These are phyloP conservation scores for Termitomyces sp. DNA, from an alignment of 768 basidiomycete species.

Conservation along the genomic window DNA sequence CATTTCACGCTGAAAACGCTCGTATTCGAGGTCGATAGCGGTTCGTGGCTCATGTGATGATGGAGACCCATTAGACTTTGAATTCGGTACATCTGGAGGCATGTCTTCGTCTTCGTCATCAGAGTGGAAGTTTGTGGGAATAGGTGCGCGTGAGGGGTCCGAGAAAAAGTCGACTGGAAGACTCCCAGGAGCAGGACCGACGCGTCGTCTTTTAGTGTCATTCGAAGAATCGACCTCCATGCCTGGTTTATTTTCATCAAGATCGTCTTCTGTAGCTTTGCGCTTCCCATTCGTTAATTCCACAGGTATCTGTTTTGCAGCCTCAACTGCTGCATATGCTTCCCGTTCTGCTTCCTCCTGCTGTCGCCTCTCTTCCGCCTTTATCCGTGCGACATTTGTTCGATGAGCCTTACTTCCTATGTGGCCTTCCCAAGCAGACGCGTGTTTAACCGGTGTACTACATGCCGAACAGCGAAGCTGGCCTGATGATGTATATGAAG, in stretches of 20 bases:
- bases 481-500: slow-evolving; percentile 58
- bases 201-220: slow-evolving; percentile 14
- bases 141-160: slow-evolving; percentile 53
- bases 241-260: slow-evolving; percentile 7
- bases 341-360: slow-evolving; percentile 27
- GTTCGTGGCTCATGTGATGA: slow-evolving; percentile 15
- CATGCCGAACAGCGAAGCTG: slow-evolving; percentile 70
- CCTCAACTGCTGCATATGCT: slow-evolving; percentile 19
- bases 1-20: slow-evolving; percentile 63
- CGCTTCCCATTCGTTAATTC: slow-evolving; percentile 21
- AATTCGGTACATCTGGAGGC: slow-evolving; percentile 16
- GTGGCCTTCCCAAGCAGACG: slow-evolving; percentile 85
- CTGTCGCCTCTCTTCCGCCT: slow-evolving; percentile 44
- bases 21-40: slow-evolving; percentile 66
- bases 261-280: slow-evolving; percentile 15
- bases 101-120: slow-evolving; percentile 36
- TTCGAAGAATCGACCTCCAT: slow-evolving; percentile 21
- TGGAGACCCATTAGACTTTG: slow-evolving; percentile 5
- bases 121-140: slow-evolving; percentile 26
- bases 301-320: slow-evolving; percentile 5
- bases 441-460: slow-evolving; percentile 57
- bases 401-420: slow-evolving; percentile 77
- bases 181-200: slow-evolving; percentile 14
- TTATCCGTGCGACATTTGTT: slow-evolving; percentile 52
- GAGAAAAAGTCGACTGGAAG: slow-evolving; percentile 79